Conservation (phyloP, 768 basidiomycete species). For the Mycena haematopus region DNA sequence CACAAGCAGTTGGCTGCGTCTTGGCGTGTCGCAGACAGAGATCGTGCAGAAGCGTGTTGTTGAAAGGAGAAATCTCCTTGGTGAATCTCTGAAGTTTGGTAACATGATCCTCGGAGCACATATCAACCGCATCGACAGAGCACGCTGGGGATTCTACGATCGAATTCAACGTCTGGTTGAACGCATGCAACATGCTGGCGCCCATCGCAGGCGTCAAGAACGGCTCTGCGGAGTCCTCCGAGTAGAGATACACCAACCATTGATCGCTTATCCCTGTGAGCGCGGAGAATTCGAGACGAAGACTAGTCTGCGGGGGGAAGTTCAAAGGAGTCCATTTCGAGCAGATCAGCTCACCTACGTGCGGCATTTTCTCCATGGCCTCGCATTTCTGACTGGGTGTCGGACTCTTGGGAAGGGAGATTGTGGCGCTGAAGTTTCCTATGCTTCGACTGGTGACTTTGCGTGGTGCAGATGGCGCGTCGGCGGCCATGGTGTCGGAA, state of each 20-base stretch:
- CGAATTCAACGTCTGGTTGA: constrained; percentile 6
- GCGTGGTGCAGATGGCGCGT: neutral
- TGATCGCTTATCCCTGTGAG: constrained; percentile 2
- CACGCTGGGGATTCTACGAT: constrained; percentile 3
- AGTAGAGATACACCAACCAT: constrained; percentile 6
- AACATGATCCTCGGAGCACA: constrained; percentile 8
- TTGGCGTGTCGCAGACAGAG: constrained; percentile 11
- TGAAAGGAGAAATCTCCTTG: constrained; percentile 13
- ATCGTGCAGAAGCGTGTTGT: constrained; percentile 9
- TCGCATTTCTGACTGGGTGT: constrained; percentile 1
- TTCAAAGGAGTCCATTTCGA: neutral
- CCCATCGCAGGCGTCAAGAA: constrained; percentile 7
- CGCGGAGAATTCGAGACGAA: constrained; percentile 6
- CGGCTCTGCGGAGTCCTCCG: constrained; percentile 6
- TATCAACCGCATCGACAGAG: neutral
- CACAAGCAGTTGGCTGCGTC: constrained; percentile 1
- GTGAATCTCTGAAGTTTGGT: constrained; percentile 1
- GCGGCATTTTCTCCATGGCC: constrained; percentile 4
- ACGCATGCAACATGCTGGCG: constrained; percentile 8
- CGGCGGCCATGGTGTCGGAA: constrained; percentile 3
- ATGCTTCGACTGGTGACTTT: constrained; percentile 5
- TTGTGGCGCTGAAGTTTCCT: constrained; percentile 8
- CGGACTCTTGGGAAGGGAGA: constrained; percentile 2
- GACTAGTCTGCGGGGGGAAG: constrained; percentile 4
- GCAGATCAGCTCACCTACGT: constrained; percentile 10